phyloP scores from a whole-genome alignment of 2,329 filamentous ascomycete species.

The Talaromyces atroroseus region DNA sequence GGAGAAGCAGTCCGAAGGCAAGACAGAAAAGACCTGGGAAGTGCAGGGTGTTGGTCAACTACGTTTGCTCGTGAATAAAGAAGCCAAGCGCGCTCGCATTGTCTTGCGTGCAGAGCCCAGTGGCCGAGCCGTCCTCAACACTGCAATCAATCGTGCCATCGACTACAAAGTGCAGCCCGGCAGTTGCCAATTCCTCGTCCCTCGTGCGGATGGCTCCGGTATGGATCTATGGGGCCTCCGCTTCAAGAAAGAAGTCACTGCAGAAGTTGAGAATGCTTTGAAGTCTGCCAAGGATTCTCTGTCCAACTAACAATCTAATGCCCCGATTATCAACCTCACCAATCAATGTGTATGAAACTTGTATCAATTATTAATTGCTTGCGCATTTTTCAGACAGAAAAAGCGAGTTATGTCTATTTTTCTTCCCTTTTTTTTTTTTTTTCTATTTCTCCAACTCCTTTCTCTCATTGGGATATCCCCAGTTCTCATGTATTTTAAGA shows the following conservation, averaged over 20 bases:
- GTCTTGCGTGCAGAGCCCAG: constrained; percentile 69
- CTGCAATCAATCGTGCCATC: constrained; percentile 55
- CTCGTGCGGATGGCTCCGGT: constrained; percentile 51
- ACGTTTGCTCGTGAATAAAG: constrained; percentile 68
- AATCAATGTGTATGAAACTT: background rate
- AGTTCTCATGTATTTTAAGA: background rate
- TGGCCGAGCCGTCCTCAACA: constrained; percentile 69
- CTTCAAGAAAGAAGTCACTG: constrained; percentile 54
- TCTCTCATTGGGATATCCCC: background rate
- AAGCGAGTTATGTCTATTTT: background rate
- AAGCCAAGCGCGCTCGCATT: constrained; percentile 60
- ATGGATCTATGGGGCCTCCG: constrained; percentile 67
- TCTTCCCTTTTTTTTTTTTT: background rate
- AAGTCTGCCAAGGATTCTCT: constrained; percentile 9
- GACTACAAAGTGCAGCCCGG: constrained; percentile 54
- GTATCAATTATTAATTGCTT: background rate
- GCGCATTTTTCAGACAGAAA: background rate
- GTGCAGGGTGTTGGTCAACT: constrained; percentile 66
- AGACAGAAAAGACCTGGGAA: constrained; percentile 47
- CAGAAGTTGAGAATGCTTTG: constrained; percentile 33
- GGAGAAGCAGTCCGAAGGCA: constrained; percentile 24
- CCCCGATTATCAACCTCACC: background rate
- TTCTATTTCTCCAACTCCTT: background rate
- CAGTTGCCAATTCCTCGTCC: constrained; percentile 42
- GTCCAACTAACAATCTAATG: background rate